Evolutionary conservation across 2,329 filamentous ascomycete species (phyloP), one percentile per base, ranked within the genome.

Genomic region (Botrytis medusae): DNA sequence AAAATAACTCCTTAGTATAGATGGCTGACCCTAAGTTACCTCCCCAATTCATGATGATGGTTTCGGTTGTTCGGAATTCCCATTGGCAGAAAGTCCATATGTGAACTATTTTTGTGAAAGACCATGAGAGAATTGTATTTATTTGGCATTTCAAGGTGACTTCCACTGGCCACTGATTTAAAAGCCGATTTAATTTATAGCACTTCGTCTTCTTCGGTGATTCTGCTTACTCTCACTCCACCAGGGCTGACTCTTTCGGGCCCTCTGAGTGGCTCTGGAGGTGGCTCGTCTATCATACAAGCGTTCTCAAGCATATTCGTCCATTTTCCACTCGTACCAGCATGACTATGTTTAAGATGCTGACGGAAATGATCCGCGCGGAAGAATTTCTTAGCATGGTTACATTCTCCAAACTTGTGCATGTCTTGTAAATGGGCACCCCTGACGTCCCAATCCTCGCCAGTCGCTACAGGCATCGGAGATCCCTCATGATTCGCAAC

Each of bases 321-420:
- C 96, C 96, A 99, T 83, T 98, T 98, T 46, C 96, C 96, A 82
- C 94, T 98, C 0, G 94, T 95, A 51, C 96, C 96, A 54, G 93
- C 93, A 83, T 98, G 96, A 82, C 94, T 98, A 82, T 99, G 96
- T 86, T 98, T 99, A 74, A 99, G 86, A 83, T 99, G 96, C 83
- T 99, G 96, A 74, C 96, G 91, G 86, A 99, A 99, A 82, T 99
- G 96, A 82, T 99, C 96, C 48, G 96, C 96, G 54, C 96, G 90
- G 85, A 93, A 99, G 82, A 99, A 99, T 82, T 98, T 98, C 86
- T 99, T 99, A 77, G 93, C 92, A 79, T 96, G 94, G 82, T 99
- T 99, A 87, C 96, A 99, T 84, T 98, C 96, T 76, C 94, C 90
- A 81, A 97, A 99, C 81, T 99, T 99, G 85, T 99, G 96, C 76